Base-by-base conservation (phyloP, 768 basidiomycete species). In the Pulveroboletus sp. region DNA sequence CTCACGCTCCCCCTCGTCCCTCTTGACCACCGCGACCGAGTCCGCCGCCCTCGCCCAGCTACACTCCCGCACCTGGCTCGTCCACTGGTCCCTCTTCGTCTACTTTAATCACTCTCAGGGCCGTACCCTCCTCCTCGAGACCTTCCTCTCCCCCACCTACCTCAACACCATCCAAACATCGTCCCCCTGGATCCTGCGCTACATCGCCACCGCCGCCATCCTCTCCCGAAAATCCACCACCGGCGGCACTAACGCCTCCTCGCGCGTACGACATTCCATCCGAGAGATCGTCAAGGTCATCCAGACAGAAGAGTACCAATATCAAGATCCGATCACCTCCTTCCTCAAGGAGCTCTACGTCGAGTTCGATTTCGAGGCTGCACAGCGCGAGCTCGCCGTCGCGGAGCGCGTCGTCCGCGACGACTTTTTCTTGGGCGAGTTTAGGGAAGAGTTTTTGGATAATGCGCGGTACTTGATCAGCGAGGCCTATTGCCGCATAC, bases 161-260 rank as follows among this genome's bases (percentile, higher is more conserved):
- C 87, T 99, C 68, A 96, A 97, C 74, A 97, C 96, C 12, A 94
- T 98, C 67, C 96, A 98, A 69, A 96, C 94, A 0, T 84, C 93
- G 5, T 89, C 79, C 47, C 94, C 95, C 0, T 96, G 94, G 88
- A 79, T 98, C 60, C 76, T 98, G 46, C 86, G 96, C 43, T 98
- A 98, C 75, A 83, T 97, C 56, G 85, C 93, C 17, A 85, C 89
- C 20, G 93, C 96, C 5, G 92, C 93, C 32, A 84, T 99, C 58
- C 84, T 98, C 60, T 89, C 91, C 16, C 85, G 92, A 59, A 89
- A 93, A 64, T 76, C 87, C 0, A 71, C 83, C 0, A 69, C 80
- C 11, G 65, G 75, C 16, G 64, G 70, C 10, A 68, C 73, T 23
- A 71, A 72, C 5, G 55, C 81, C 22, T 83, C 86, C 8, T 73